phyloP scores from a whole-genome alignment of 768 basidiomycete species.

The Boletus barrowsii region DNA sequence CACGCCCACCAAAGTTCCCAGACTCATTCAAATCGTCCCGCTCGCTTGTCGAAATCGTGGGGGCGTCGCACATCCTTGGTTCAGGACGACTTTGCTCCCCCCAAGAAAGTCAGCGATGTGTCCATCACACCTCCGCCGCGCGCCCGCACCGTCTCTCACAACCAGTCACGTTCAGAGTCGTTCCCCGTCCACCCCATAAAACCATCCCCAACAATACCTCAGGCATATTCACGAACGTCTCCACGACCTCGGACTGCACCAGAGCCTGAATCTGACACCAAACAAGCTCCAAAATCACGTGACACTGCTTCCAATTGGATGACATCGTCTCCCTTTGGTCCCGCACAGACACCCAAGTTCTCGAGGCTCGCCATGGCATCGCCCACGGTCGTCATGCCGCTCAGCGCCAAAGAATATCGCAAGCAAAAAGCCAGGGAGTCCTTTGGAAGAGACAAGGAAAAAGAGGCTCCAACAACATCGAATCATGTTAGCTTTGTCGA shows the following conservation, averaged over 20 bases:
- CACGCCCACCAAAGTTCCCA: constrained; percentile 11
- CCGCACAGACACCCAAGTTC: constrained; percentile 27
- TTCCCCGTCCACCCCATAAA: background rate
- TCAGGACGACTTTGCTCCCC: background rate
- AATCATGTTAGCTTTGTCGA: constrained; percentile 16
- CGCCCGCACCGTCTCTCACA: constrained; percentile 18
- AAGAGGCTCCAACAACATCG: background rate
- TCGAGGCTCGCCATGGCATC: constrained; percentile 29
- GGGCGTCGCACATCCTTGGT: constrained; percentile 9
- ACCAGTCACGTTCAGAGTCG: constrained; percentile 19
- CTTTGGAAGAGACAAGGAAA: constrained; percentile 7
- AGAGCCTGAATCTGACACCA: constrained; percentile 2
- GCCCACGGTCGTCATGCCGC: constrained; percentile 29
- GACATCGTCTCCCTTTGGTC: constrained; percentile 30
- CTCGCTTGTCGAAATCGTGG: constrained; percentile 13
- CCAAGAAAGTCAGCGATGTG: constrained; percentile 1
- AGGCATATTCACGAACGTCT: constrained; percentile 14
- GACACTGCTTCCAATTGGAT: constrained; percentile 28
- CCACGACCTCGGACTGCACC: background rate
- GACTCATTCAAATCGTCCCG: background rate
- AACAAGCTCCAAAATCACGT: constrained; percentile 22
- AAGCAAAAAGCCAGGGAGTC: constrained; percentile 17
- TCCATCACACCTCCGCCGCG: constrained; percentile 17
- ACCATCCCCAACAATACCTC: constrained; percentile 13
- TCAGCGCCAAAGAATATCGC: constrained; percentile 28